A percentile compares a stretch with the other conserved stretches of the same genome.
Evolutionary conservation across 371 early-diverging fungal species (phyloP).

Genomic region (Caulochytrium protostelioides): DNA sequence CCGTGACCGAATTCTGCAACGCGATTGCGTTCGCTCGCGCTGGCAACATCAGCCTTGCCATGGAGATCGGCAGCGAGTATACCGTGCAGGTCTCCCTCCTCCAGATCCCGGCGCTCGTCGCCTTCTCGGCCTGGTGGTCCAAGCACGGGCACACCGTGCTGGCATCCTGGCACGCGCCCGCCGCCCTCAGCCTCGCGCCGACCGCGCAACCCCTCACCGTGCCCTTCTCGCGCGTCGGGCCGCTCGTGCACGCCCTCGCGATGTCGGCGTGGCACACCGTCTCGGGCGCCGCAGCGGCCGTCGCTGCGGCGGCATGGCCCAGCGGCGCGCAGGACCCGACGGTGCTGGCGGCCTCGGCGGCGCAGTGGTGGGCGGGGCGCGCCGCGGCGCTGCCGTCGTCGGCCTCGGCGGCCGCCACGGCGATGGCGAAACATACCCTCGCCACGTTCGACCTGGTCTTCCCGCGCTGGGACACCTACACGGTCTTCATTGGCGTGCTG

Average conservation of each 20-base stretch:
- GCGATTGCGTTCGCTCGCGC: slow-evolving; percentile 83
- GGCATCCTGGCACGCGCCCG: too few relatives aligned
- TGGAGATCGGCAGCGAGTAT: slow-evolving; percentile 92
- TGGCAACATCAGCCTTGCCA: slow-evolving; percentile 76
- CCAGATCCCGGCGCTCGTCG: slow-evolving; percentile 81
- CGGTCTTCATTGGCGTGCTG: slow-evolving; percentile 71
- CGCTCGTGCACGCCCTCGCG: too few relatives aligned
- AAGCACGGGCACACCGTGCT: slow-evolving; percentile 1
- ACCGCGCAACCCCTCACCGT: too few relatives aligned
- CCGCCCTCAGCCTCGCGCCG: background rate
- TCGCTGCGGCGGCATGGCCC: background rate
- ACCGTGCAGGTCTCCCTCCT: slow-evolving; percentile 84
- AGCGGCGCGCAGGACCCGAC: background rate
- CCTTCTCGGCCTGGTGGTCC: slow-evolving; percentile 43
- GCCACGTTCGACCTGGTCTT: slow-evolving; percentile 55
- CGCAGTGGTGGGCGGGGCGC: background rate
- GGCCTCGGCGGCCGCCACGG: background rate
- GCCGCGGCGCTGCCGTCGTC: background rate
- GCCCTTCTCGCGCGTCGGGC: too few relatives aligned
- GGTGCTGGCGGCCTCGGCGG: background rate
- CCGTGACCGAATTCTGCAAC: slow-evolving; percentile 84
- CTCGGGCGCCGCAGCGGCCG: background rate
- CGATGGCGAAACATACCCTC: background rate
- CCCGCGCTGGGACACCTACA: slow-evolving; percentile 71
- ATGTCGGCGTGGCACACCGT: too few relatives aligned